These are phyloP conservation scores for Russula virescens DNA, from an alignment of 768 basidiomycete species.

Conservation along the genomic window DNA sequence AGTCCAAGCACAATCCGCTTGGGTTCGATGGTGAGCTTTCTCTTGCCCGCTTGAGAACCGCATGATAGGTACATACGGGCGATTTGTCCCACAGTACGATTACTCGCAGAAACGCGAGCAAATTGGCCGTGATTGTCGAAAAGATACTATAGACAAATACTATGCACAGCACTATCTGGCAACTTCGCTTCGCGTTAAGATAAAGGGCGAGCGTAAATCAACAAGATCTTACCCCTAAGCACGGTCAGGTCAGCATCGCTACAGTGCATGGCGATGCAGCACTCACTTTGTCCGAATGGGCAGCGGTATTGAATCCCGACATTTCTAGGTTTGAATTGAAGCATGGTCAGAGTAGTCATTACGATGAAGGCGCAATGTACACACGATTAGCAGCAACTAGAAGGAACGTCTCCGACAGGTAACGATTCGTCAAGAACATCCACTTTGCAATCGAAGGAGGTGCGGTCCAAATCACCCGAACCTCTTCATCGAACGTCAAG, in stretches of 20 bases:
- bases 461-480: slow-evolving; percentile 38
- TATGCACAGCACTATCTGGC: slow-evolving; percentile 28
- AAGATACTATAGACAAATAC: slow-evolving; percentile 27
- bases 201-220: background rate
- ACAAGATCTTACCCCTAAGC: background rate
- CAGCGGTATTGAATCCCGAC: slow-evolving; percentile 24
- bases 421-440: slow-evolving; percentile 38
- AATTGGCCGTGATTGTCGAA: slow-evolving; percentile 32
- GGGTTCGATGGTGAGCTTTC: background rate
- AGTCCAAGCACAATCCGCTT: slow-evolving; percentile 26
- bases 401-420: slow-evolving; percentile 31
- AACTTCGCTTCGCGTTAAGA: slow-evolving; percentile 25
- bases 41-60: background rate
- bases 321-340: slow-evolving; percentile 23
- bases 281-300: slow-evolving; percentile 4
- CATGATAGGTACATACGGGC: slow-evolving; percentile 21
- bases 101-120: slow-evolving; percentile 34
- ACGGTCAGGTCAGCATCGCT: slow-evolving; percentile 4
- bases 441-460: slow-evolving; percentile 35
- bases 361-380: slow-evolving; percentile 6
- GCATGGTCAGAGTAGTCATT: background rate
- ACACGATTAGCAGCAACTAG: slow-evolving; percentile 29
- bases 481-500: slow-evolving; percentile 38
- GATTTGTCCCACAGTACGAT: slow-evolving; percentile 36
- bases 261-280: background rate